Percentiles rank a stretch among this genome's conserved stretches.
phyloP scores from a whole-genome alignment of 2,329 filamentous ascomycete genomes.

The Amesomyces nigricolor region DNA sequence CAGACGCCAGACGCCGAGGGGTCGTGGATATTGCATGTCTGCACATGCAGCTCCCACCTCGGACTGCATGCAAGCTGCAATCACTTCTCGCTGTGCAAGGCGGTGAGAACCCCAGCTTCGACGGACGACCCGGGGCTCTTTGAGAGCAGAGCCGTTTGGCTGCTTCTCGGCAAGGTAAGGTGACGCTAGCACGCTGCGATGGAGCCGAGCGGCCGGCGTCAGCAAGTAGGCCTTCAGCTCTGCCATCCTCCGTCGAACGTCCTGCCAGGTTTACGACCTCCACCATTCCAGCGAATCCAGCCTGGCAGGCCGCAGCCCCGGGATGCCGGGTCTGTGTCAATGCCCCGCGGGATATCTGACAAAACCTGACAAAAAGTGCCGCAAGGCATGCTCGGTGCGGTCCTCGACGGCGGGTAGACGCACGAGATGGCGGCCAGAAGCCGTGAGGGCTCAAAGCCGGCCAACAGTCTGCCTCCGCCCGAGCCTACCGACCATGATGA shows the following conservation, averaged over 20 bases:
- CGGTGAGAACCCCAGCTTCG: conserved; percentile 12
- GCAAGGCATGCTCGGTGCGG: not conserved
- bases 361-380: not conserved
- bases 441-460: not conserved
- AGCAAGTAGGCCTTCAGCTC: conserved; percentile 8
- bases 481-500: conserved; percentile 7
- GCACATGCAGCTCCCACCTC: not conserved
- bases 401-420: not conserved
- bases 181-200: conserved; percentile 2
- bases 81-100: conserved; percentile 13
- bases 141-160: conserved; percentile 15
- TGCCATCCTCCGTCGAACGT: not conserved
- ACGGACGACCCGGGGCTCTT: conserved; percentile 9
- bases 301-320: conserved; percentile 9
- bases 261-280: not conserved
- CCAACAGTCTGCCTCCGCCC: not conserved
- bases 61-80: conserved; percentile 19
- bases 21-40: conserved; percentile 11
- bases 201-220: conserved; percentile 2
- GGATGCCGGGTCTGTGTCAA: conserved; percentile 1
- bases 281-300: not conserved
- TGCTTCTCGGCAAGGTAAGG: conserved; percentile 7
- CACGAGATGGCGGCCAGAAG: not conserved
- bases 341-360: not conserved
- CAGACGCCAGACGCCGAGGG: conserved; percentile 8